These are phyloP conservation scores for Aspergillus spinulosporus DNA, from an alignment of 2,329 filamentous ascomycete genomes.

Conservation along the genomic window DNA sequence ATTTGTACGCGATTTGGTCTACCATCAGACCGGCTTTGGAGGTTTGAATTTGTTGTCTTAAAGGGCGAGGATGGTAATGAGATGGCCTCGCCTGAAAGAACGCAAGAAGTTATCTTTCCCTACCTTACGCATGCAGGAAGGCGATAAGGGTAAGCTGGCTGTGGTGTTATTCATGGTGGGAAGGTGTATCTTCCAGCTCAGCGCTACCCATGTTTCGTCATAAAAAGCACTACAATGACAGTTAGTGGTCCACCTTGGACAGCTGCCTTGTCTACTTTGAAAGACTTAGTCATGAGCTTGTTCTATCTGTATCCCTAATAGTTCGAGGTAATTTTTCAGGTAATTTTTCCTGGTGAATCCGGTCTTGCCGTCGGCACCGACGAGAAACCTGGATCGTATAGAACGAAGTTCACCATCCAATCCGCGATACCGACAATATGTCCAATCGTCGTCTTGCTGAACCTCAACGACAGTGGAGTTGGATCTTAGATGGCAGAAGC, in stretches of 20 bases:
- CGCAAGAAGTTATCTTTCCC: constrained; percentile 29
- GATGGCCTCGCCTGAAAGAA: constrained; percentile 34
- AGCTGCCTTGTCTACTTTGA: background rate
- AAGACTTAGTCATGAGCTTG: constrained; percentile 22
- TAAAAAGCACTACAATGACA: constrained; percentile 19
- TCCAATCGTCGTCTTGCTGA: constrained; percentile 17
- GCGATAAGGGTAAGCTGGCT: constrained; percentile 17
- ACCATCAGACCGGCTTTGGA: constrained; percentile 44
- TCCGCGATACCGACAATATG: constrained; percentile 24
- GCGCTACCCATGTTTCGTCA: constrained; percentile 49
- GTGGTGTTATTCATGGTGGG: background rate
- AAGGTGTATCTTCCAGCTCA: constrained; percentile 45
- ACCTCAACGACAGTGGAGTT: constrained; percentile 21
- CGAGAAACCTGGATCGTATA: constrained; percentile 35
- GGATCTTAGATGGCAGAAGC: constrained; percentile 20
- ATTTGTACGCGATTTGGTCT: constrained; percentile 50
- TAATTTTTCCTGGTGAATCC: constrained; percentile 47
- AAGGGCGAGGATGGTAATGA: constrained; percentile 31
- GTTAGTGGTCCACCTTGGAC: background rate
- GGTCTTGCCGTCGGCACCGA: constrained; percentile 52
- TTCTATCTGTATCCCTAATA: constrained; percentile 42
- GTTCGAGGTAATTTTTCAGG: constrained; percentile 42
- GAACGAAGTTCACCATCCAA: constrained; percentile 15
- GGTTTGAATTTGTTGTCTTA: constrained; percentile 36
- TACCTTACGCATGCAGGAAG: constrained; percentile 28